A percentile compares a stretch with the other conserved stretches of the same genome.
Conservation (phyloP, 805 yeast genomes). For the Zygosaccharomyces bisporus region DNA sequence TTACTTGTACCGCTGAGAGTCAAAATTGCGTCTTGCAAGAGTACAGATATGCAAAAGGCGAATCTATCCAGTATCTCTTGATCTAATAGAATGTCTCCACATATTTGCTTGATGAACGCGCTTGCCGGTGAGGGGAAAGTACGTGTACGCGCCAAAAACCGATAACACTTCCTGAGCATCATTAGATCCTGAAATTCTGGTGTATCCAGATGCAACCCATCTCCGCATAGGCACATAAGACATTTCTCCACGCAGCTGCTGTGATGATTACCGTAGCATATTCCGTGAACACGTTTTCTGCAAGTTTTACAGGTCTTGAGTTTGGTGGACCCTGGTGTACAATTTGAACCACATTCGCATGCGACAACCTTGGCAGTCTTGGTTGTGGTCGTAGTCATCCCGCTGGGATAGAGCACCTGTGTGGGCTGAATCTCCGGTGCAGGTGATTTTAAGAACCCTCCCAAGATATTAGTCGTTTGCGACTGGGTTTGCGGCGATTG, state of each 20-base stretch:
- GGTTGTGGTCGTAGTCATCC: not conserved
- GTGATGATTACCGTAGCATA: conserved; percentile 35
- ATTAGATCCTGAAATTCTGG: conserved; percentile 31
- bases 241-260: conserved; percentile 23
- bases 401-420: conserved; percentile 20
- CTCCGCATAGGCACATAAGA: conserved; percentile 27
- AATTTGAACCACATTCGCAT: conserved; percentile 34
- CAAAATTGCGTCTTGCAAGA: conserved; percentile 21
- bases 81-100: conserved; percentile 17
- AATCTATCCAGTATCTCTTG: conserved; percentile 15
- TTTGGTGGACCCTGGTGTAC: conserved; percentile 15
- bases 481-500: conserved; percentile 25
- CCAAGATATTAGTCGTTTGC: conserved; percentile 36
- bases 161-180: conserved; percentile 38
- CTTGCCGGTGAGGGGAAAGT: conserved; percentile 22
- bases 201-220: conserved; percentile 19
- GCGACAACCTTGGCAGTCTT: conserved; percentile 13
- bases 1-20: conserved; percentile 2
- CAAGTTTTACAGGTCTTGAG: conserved; percentile 34
- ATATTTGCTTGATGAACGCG: conserved; percentile 14
- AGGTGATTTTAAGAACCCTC: conserved; percentile 29
- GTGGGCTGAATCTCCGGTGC: conserved; percentile 31
- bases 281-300: conserved; percentile 31
- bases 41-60: conserved; percentile 16
- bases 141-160: conserved; percentile 23